Evolutionary conservation across 805 yeast genomes (phyloP).

Genomic region (Wickerhamomyces sydowiorum): DNA sequence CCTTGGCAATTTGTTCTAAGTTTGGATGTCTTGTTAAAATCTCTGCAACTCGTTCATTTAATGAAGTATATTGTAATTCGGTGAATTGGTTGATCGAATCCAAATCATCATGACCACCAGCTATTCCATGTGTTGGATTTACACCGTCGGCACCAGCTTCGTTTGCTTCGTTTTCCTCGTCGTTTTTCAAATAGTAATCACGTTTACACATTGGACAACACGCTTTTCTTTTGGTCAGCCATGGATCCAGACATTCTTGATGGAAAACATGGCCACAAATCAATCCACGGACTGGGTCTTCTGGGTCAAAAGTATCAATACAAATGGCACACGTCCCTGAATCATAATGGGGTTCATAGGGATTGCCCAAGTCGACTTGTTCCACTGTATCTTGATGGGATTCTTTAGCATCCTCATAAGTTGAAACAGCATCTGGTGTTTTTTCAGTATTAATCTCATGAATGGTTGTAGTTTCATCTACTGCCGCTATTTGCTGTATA

Average conservation of each 20-base stretch:
- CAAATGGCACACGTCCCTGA: conserved; percentile 79
- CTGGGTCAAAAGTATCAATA: conserved; percentile 57
- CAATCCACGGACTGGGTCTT: conserved; percentile 63
- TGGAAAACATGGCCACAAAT: conserved; percentile 84
- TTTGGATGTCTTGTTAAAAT: conserved; percentile 34
- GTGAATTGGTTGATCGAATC: conserved; percentile 19
- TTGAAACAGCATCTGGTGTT: not conserved
- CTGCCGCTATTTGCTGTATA: too few species aligned
- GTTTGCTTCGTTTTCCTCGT: conserved; percentile 7
- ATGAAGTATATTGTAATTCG: conserved; percentile 32
- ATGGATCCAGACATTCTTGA: conserved; percentile 71
- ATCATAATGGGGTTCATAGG: conserved; percentile 39
- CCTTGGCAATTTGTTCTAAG: conserved; percentile 40
- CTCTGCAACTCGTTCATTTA: conserved; percentile 36
- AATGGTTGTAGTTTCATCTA: not conserved
- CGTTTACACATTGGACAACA: conserved; percentile 83
- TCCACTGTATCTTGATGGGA: not conserved
- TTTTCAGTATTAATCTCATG: not conserved
- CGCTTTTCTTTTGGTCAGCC: conserved; percentile 71
- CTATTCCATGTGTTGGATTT: conserved; percentile 1
- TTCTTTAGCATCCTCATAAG: too few species aligned
- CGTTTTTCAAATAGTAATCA: conserved; percentile 41
- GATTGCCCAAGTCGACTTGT: conserved; percentile 17
- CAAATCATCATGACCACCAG: conserved; percentile 21
- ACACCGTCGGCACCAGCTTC: conserved; percentile 3